Evolutionary conservation across 169 alveolate species (phyloP), one percentile per base, ranked within the genome.

Genomic region (Eimeria maxima): DNA sequence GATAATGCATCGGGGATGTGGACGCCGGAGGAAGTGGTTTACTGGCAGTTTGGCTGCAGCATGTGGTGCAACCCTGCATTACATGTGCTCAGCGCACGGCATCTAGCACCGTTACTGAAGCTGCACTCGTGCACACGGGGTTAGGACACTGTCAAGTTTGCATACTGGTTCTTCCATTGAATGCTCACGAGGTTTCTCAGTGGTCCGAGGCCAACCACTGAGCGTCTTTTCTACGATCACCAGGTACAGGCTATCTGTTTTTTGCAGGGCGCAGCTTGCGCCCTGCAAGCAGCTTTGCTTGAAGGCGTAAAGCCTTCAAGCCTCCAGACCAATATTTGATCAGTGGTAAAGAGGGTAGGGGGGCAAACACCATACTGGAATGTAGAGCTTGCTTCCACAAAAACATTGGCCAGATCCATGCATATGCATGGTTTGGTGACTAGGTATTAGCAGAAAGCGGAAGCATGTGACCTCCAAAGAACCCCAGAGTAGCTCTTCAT

Each of bases 11-110:
- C 73, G 73, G 29, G n/a, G 90, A 53, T 81, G 65, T 84, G 93
- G 93, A 55, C 93, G 2, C 80, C 93, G 0, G 93, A 84, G 93
- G 93, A 84, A 57, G 78, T 84, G 55, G 38, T 84, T 24, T 38
- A 84, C 78, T 84, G 93, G 93, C 93, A 84, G 63, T 29, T 84
- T 53, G 78, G 80, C 38, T 84, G 93, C 78, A 84, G 93, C 76
- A 84, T 84, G 93, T 84, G 93, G 93, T 60, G 93, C 47, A 84
- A 84, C 76, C 60, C 93, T n/a, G 74, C 80, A 7, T 18, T 84
- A 60, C 74, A 60, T 18, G 71, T 84, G 78, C 93, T 84, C 44
- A 69, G 60, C 27, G 93, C 93, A 13, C 93, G 60, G 57, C 93
- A 44, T 13, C 53, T 84, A 33, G 78, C 60, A 38, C 74, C 78